A percentile compares a stretch with the other conserved stretches of the same genome.
Evolutionary conservation across 2,329 filamentous ascomycete genomes (phyloP).

Genomic region (Scleromitrula shiraiana): DNA sequence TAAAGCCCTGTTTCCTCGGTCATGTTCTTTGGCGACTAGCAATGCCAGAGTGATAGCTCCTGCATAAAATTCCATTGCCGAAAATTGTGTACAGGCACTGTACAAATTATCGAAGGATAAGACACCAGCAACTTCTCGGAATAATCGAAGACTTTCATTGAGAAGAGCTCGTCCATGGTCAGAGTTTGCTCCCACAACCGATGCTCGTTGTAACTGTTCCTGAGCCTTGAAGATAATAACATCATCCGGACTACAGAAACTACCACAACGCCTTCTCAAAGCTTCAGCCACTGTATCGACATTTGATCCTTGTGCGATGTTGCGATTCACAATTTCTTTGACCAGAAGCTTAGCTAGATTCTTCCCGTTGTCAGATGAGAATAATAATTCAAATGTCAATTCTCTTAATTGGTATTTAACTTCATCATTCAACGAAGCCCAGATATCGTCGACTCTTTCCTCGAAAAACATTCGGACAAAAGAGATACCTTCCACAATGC

Average conservation of each 20-base stretch:
- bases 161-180: constrained; percentile 72
- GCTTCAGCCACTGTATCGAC: constrained; percentile 96
- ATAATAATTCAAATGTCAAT: constrained; percentile 82
- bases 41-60: constrained; percentile 85
- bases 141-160: constrained; percentile 81
- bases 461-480: constrained; percentile 94
- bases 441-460: constrained; percentile 84
- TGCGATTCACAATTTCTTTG: constrained; percentile 95
- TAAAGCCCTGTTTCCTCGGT: constrained; percentile 78
- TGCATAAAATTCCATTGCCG: constrained; percentile 79
- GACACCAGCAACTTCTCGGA: constrained; percentile 79
- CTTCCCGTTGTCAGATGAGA: constrained; percentile 70
- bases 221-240: constrained; percentile 98
- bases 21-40: constrained; percentile 72
- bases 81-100: constrained; percentile 71
- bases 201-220: constrained; percentile 83
- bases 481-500: constrained; percentile 92
- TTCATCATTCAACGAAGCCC: constrained; percentile 62
- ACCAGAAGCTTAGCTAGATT: constrained; percentile 90
- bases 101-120: constrained; percentile 75
- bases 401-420: constrained; percentile 62
- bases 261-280: constrained; percentile 84
- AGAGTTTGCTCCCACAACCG: constrained; percentile 66
- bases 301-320: constrained; percentile 93
- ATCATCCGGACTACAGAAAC: constrained; percentile 95